Percentiles rank a stretch among this genome's conserved stretches.
Evolutionary conservation across 176 grass and related monocot species (phyloP).

Genomic region (Aechmea fasciata): DNA sequence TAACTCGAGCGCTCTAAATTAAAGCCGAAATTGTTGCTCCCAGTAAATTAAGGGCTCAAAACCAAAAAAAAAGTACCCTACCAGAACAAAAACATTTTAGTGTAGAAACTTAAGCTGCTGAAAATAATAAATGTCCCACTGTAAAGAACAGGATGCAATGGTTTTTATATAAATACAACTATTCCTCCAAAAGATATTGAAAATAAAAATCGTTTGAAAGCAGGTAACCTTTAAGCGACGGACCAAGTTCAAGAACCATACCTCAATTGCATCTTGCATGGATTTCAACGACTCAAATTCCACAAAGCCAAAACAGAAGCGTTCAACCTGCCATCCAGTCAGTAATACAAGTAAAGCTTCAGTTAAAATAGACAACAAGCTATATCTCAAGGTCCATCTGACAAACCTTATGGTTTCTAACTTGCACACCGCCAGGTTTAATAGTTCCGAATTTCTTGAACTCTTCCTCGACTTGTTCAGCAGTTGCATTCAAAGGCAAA

Average conservation of each 20-base stretch:
- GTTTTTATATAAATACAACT: too few species aligned
- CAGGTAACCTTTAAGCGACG: too few species aligned
- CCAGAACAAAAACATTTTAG: too few species aligned
- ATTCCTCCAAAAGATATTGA: too few species aligned
- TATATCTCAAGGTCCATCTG: neutral
- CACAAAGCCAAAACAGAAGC: conserved; percentile 73
- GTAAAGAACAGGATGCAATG: too few species aligned
- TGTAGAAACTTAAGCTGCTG: too few species aligned
- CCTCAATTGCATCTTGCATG: conserved; percentile 73
- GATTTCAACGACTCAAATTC: conserved; percentile 62
- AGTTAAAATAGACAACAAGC: neutral
- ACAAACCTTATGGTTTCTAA: conserved; percentile 70
- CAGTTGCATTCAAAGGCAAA: conserved; percentile 52
- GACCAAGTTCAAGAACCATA: conserved; percentile 11
- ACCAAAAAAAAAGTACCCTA: too few species aligned
- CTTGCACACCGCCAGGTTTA: conserved; percentile 75
- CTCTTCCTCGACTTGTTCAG: conserved; percentile 56
- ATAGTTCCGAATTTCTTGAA: conserved; percentile 78
- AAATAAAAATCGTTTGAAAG: too few species aligned
- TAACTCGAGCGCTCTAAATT: too few species aligned
- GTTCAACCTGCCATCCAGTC: neutral
- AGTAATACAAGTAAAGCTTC: neutral
- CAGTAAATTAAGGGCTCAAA: too few species aligned
- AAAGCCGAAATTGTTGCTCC: too few species aligned
- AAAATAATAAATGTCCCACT: too few species aligned